Conservation (phyloP, 2,329 filamentous ascomycete species). For the Alternaria brassicicola region DNA sequence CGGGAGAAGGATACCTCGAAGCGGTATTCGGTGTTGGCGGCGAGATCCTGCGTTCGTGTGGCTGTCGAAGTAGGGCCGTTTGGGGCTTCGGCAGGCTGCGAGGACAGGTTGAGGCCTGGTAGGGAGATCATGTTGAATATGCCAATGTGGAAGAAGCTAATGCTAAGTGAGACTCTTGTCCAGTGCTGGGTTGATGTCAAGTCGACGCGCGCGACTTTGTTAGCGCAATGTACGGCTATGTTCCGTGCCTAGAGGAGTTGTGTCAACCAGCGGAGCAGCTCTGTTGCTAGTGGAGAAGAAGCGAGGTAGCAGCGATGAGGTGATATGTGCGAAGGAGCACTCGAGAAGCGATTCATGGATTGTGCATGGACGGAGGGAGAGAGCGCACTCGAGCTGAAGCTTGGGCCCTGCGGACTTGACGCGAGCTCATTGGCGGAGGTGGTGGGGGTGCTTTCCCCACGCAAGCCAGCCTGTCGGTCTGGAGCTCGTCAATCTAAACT, state of each 20-base stretch:
- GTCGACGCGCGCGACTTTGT: neutral
- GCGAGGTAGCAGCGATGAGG: neutral
- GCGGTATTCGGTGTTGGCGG: conserved; percentile 55
- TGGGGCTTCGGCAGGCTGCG: conserved; percentile 37
- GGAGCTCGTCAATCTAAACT: conserved; percentile 5
- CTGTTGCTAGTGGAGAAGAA: neutral
- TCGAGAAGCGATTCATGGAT: neutral
- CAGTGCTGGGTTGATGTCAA: neutral
- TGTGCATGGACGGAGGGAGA: neutral
- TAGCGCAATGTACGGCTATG: neutral
- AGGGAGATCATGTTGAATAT: conserved; percentile 47
- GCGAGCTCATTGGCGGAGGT: conserved; percentile 21
- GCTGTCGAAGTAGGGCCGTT: conserved; percentile 28
- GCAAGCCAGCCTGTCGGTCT: conserved; percentile 24
- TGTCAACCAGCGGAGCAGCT: neutral
- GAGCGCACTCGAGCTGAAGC: conserved; percentile 9
- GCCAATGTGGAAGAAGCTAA: neutral
- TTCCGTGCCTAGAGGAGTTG: neutral
- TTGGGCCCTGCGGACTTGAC: conserved; percentile 19
- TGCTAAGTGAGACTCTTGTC: neutral
- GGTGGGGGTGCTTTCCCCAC: conserved; percentile 12
- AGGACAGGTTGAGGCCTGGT: conserved; percentile 54
- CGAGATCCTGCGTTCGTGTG: conserved; percentile 50
- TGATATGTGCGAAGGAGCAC: neutral
- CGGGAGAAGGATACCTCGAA: conserved; percentile 49